A percentile compares a stretch with the other conserved stretches of the same genome.
These are phyloP conservation scores for Microbotryum silenes-acaulis DNA, from an alignment of 1,284 basidiomycete species.

Conservation along the genomic window DNA sequence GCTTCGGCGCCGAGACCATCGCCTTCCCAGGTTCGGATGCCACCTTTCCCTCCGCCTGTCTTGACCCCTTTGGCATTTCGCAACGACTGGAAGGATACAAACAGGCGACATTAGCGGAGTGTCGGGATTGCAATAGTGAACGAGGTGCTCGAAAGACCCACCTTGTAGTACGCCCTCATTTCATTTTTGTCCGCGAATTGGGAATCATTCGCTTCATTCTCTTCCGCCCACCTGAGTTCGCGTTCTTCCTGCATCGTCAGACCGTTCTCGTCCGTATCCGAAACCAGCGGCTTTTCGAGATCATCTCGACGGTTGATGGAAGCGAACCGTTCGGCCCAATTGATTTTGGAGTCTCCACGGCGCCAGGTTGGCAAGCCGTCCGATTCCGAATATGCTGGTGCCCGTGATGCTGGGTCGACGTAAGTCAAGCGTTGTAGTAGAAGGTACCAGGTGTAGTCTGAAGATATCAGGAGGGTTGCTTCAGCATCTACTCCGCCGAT, in stretches of 20 bases:
- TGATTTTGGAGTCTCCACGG: slow-evolving; percentile 18
- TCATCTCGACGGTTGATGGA: slow-evolving; percentile 24
- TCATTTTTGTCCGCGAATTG: slow-evolving; percentile 19
- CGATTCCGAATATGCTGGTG: slow-evolving; percentile 13
- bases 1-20: slow-evolving; percentile 19
- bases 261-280: slow-evolving; percentile 25
- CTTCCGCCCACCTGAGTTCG: slow-evolving; percentile 24
- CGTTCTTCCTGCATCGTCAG: slow-evolving; percentile 29
- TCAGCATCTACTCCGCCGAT: too few relatives aligned
- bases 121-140: neutral
- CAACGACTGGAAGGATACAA: slow-evolving; percentile 10
- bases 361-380: slow-evolving; percentile 25
- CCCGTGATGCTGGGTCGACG: slow-evolving; percentile 14
- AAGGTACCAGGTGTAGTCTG: slow-evolving; percentile 32
- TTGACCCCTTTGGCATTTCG: slow-evolving; percentile 29
- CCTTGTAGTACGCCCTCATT: slow-evolving; percentile 31
- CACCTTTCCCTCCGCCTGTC: slow-evolving; percentile 13
- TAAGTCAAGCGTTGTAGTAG: slow-evolving; percentile 21
- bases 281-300: slow-evolving; percentile 1
- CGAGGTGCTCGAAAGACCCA: neutral
- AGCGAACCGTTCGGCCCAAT: slow-evolving; percentile 28
- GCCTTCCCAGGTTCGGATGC: slow-evolving; percentile 19
- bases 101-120: neutral
- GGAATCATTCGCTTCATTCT: slow-evolving; percentile 19
- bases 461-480: too few relatives aligned